These are phyloP conservation scores for Diplotaxis tenuifolia DNA, from an alignment of 345 rosid species.

Conservation along the genomic window DNA sequence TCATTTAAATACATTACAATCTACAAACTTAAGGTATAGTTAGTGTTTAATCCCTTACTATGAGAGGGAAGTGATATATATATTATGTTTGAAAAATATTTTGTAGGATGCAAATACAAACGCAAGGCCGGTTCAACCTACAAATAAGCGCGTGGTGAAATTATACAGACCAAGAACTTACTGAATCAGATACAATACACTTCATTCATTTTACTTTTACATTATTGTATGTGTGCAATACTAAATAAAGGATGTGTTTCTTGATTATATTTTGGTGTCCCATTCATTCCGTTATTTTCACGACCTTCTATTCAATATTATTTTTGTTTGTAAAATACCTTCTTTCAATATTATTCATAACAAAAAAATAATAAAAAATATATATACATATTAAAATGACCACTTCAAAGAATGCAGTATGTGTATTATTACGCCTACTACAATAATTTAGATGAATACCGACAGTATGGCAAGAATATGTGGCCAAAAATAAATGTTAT, in stretches of 20 bases:
- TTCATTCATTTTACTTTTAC: background rate
- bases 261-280: background rate
- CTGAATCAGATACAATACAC: slow-evolving; percentile 14
- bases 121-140: slow-evolving; percentile 65
- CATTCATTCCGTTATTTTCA: background rate
- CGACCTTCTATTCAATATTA: background rate
- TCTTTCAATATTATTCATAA: background rate
- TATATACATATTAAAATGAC: background rate
- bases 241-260: background rate
- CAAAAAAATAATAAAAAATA: too few species aligned
- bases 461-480: background rate
- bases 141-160: slow-evolving; percentile 43
- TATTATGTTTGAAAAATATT: background rate
- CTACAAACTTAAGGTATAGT: background rate
- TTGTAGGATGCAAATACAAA: slow-evolving; percentile 40
- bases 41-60: background rate
- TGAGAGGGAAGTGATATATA: background rate
- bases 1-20: background rate
- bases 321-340: background rate
- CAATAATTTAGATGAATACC: background rate
- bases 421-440: background rate
- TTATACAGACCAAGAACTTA: slow-evolving; percentile 43
- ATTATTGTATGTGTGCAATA: background rate
- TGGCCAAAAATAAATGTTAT: background rate
- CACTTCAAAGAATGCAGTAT: background rate